Evolutionary conservation across 2,329 filamentous ascomycete genomes (phyloP).

Genomic region (Scedosporium aurantiacum): DNA sequence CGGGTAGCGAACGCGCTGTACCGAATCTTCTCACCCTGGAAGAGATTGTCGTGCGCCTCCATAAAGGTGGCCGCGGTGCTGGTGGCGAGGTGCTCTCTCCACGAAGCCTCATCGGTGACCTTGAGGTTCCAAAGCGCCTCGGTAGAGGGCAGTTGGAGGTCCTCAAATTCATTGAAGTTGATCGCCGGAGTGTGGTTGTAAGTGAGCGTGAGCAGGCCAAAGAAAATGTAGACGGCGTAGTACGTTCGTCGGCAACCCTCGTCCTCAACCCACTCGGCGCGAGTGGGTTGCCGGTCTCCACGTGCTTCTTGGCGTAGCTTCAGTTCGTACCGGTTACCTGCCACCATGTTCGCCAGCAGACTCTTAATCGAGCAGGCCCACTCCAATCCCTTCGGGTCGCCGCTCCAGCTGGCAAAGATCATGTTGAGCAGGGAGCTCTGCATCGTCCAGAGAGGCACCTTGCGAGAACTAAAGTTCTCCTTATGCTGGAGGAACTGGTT

Average conservation of each 20-base stretch:
- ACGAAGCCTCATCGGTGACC: conserved; percentile 64
- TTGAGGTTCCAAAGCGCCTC: conserved; percentile 91
- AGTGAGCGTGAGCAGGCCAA: conserved; percentile 83
- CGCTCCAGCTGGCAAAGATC: conserved; percentile 98
- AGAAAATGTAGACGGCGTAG: conserved; percentile 98
- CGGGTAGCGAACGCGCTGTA: conserved; percentile 97
- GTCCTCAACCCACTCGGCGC: conserved; percentile 90
- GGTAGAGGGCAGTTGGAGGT: conserved; percentile 80
- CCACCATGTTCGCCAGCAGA: conserved; percentile 95
- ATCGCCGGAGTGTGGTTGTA: conserved; percentile 98
- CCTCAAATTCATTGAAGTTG: conserved; percentile 96
- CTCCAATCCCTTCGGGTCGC: conserved; percentile 91
- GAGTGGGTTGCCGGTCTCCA: conserved; percentile 61
- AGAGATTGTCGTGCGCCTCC: conserved; percentile 87
- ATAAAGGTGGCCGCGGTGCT: conserved; percentile 77
- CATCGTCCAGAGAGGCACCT: conserved; percentile 97
- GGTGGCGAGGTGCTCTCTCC: conserved; percentile 65
- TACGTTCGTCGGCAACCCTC: conserved; percentile 94
- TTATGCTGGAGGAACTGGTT: conserved; percentile 97
- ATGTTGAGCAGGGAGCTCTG: conserved; percentile 95
- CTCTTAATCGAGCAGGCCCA: conserved; percentile 99
- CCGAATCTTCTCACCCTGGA: conserved; percentile 79
- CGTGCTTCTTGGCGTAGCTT: conserved; percentile 88
- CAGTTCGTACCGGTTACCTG: conserved; percentile 90
- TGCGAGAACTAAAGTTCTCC: conserved; percentile 95